These are phyloP conservation scores for Bretschneidera sinensis DNA, from an alignment of 345 rosid species.

Conservation along the genomic window DNA sequence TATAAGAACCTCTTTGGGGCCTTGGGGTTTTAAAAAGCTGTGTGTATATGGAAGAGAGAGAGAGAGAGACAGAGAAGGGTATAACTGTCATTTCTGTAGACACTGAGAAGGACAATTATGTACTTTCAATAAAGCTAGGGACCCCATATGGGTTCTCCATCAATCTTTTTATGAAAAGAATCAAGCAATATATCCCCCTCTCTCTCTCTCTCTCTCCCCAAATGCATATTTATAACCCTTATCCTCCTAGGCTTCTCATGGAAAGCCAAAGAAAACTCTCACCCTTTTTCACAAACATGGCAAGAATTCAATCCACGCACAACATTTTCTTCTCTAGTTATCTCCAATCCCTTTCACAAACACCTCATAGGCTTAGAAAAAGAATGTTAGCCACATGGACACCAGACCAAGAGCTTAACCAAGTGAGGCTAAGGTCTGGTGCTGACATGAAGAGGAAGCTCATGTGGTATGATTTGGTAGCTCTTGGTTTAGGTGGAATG, in stretches of 20 bases:
- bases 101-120: conserved; percentile 16
- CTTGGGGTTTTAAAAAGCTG: conserved; percentile 34
- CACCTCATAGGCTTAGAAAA: conserved; percentile 74
- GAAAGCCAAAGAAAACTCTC: conserved; percentile 21
- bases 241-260: conserved; percentile 27
- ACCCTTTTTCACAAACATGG: conserved; percentile 24
- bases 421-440: conserved; percentile 83
- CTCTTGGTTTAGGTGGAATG: conserved; percentile 94
- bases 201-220: conserved; percentile 15
- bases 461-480: conserved; percentile 72
- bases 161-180: conserved; percentile 28
- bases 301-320: conserved; percentile 21
- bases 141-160: conserved; percentile 28
- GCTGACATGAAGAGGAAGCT: conserved; percentile 95
- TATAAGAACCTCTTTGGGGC: conserved; percentile 26
- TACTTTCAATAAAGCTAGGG: conserved; percentile 21
- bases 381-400: conserved; percentile 97
- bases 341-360: conserved; percentile 66
- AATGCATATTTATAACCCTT: conserved; percentile 34
- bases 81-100: conserved; percentile 10
- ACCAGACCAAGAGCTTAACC: conserved; percentile 79
- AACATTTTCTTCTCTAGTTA: conserved; percentile 34
- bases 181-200: conserved; percentile 18
- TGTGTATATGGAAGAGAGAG: not conserved
- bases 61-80: conserved; percentile 3